phyloP scores from a whole-genome alignment of 2,329 filamentous ascomycete genomes.

The Pseudonectria buxi region DNA sequence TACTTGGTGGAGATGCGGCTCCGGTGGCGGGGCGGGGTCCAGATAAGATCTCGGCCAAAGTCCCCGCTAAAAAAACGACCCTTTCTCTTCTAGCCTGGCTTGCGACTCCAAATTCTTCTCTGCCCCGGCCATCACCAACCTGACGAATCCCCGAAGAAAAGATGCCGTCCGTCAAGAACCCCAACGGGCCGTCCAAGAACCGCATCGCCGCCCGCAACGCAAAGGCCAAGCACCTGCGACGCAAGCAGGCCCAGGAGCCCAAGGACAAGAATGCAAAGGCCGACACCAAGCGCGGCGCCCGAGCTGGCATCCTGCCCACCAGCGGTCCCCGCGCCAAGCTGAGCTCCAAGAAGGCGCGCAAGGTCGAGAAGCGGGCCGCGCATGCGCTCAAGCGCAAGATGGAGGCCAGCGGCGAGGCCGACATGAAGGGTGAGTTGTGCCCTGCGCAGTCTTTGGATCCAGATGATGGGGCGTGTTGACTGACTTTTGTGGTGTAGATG shows the following conservation, averaged over 20 bases:
- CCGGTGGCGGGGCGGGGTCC: too few species aligned
- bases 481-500: conserved; percentile 14
- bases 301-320: conserved; percentile 46
- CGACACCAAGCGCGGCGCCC: conserved; percentile 43
- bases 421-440: conserved; percentile 37
- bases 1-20: too few species aligned
- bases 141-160: conserved; percentile 1
- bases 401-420: conserved; percentile 42
- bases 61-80: too few species aligned
- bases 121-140: too few species aligned
- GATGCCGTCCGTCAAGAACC: conserved; percentile 53
- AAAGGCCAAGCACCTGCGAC: conserved; percentile 36
- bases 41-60: too few species aligned
- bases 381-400: conserved; percentile 47
- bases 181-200: conserved; percentile 50
- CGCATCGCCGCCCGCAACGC: conserved; percentile 41
- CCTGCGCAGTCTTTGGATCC: conserved; percentile 13
- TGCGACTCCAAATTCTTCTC: too few species aligned
- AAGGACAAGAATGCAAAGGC: conserved; percentile 34
- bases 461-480: conserved; percentile 3
- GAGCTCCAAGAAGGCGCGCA: conserved; percentile 50
- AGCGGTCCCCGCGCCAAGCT: conserved; percentile 46
- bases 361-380: conserved; percentile 47
- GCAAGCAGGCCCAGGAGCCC: conserved; percentile 33
- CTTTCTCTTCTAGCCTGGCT: too few species aligned